Evolutionary conservation across 352 stramenopile species (phyloP).

Genomic region (Plasmopara muralis): DNA sequence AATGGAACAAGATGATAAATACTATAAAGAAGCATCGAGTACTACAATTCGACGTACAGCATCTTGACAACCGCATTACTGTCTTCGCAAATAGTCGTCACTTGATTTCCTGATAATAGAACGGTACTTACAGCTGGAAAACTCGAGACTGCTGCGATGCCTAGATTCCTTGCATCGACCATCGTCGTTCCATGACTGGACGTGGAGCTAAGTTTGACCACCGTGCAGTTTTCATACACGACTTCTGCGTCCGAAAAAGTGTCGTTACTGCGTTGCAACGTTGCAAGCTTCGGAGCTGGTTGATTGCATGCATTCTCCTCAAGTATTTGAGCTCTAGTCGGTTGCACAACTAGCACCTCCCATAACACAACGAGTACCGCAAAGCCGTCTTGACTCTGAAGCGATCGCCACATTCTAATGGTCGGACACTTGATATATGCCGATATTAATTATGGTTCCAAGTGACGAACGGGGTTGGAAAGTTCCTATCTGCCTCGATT

Average conservation of each 20-base stretch:
- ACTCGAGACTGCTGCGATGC: conserved; percentile 22
- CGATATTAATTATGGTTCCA: no score
- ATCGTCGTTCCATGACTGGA: conserved; percentile 22
- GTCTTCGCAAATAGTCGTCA: conserved; percentile 29
- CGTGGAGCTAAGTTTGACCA: conserved; percentile 20
- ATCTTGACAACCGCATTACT: conserved; percentile 19
- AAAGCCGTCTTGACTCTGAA: conserved; percentile 6
- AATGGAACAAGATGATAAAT: conserved; percentile 1
- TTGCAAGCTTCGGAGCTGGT: conserved; percentile 22
- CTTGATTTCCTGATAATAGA: conserved; percentile 21
- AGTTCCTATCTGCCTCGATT: no score
- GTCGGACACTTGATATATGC: not conserved
- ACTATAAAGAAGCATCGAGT: not conserved
- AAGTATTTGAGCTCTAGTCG: conserved; percentile 3
- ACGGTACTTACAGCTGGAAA: conserved; percentile 25
- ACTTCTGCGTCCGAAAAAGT: conserved; percentile 19
- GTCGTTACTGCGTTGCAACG: conserved; percentile 12
- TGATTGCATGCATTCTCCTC: conserved; percentile 15
- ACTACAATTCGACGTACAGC: conserved; percentile 16
- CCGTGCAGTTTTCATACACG: conserved; percentile 27
- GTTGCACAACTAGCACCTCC: not conserved
- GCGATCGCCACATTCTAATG: conserved; percentile 21
- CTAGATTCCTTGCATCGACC: conserved; percentile 23
- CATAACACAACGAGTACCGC: conserved; percentile 10
- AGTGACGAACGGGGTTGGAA: no score